Conservation (phyloP, 305 asterid species). For the Fraxinus baroniana region DNA sequence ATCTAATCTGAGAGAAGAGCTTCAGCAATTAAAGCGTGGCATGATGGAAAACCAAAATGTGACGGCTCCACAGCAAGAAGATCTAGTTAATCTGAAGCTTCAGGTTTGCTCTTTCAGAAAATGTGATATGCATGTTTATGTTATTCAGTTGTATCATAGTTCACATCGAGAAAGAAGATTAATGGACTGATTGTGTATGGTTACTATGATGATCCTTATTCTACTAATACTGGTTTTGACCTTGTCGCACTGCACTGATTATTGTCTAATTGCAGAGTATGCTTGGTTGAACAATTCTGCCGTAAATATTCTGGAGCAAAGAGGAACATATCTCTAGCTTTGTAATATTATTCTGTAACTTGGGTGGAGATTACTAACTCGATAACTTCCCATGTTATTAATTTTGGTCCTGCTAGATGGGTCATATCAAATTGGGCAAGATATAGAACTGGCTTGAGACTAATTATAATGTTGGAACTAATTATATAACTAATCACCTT, state of each 20-base stretch:
- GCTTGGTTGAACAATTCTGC: not conserved
- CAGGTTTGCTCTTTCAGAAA: conserved; percentile 50
- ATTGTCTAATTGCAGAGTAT: conserved; percentile 5
- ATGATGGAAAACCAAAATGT: conserved; percentile 63
- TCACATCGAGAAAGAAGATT: not conserved
- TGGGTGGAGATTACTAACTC: not conserved
- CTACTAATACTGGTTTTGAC: conserved; percentile 13
- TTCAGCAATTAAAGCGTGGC: conserved; percentile 68
- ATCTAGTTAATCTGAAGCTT: conserved; percentile 68
- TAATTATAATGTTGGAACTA: not conserved
- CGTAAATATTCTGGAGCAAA: not conserved
- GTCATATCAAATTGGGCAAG: not conserved
- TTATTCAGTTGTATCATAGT: conserved; percentile 9
- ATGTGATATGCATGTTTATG: not conserved
- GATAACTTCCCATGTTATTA: not conserved
- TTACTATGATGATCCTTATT: conserved; percentile 2
- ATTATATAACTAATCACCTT: not conserved
- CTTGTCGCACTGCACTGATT: not conserved
- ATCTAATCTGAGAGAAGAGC: conserved; percentile 73
- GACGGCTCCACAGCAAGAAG: conserved; percentile 61
- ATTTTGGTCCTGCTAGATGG: conserved; percentile 6
- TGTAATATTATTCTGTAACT: not conserved
- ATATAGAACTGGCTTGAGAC: not conserved
- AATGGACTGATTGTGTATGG: conserved; percentile 2
- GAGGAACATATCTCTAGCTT: conserved; percentile 9